Percentiles rank a stretch among this genome's conserved stretches.
Evolutionary conservation across 306 rosid species (phyloP).

Genomic region (Leucaena leucocephala): DNA sequence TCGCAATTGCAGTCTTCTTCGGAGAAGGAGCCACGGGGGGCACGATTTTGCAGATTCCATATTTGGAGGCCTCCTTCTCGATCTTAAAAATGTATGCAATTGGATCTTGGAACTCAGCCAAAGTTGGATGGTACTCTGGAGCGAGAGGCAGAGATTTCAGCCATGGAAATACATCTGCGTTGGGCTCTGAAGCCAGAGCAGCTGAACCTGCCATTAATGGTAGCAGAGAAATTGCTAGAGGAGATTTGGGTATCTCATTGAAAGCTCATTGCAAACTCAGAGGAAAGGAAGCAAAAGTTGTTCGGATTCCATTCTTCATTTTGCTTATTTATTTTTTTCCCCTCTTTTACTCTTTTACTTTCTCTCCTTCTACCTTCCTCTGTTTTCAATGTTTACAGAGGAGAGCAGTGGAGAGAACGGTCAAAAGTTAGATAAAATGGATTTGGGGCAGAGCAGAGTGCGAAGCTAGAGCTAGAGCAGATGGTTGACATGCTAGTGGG

Average conservation of each 20-base stretch:
- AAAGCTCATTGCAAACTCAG: slow-evolving; percentile 41
- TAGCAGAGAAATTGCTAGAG: background rate
- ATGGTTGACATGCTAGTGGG: slow-evolving; percentile 39
- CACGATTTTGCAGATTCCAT: slow-evolving; percentile 82
- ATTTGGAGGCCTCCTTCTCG: slow-evolving; percentile 80
- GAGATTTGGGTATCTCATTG: slow-evolving; percentile 44
- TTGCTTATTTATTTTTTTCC: slow-evolving; percentile 2
- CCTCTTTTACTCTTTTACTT: background rate
- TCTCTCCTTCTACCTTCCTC: slow-evolving; percentile 32
- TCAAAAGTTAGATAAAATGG: slow-evolving; percentile 21
- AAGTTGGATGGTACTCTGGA: slow-evolving; percentile 65
- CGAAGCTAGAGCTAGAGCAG: slow-evolving; percentile 13
- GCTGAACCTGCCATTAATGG: slow-evolving; percentile 51
- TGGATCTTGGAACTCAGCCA: slow-evolving; percentile 89
- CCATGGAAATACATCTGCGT: slow-evolving; percentile 67
- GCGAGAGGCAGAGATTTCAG: slow-evolving; percentile 72
- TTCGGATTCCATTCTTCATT: slow-evolving; percentile 50
- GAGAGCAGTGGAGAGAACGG: slow-evolving; percentile 23
- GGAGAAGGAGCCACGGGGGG: slow-evolving; percentile 69
- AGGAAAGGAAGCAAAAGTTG: background rate
- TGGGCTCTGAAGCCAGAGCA: slow-evolving; percentile 47
- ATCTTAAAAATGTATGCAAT: slow-evolving; percentile 84
- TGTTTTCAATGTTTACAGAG: slow-evolving; percentile 52
- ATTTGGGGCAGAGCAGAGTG: slow-evolving; percentile 22
- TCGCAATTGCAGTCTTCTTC: slow-evolving; percentile 70